These are phyloP conservation scores for Rhazya stricta DNA, from an alignment of 257 asterid genomes.

Conservation along the genomic window DNA sequence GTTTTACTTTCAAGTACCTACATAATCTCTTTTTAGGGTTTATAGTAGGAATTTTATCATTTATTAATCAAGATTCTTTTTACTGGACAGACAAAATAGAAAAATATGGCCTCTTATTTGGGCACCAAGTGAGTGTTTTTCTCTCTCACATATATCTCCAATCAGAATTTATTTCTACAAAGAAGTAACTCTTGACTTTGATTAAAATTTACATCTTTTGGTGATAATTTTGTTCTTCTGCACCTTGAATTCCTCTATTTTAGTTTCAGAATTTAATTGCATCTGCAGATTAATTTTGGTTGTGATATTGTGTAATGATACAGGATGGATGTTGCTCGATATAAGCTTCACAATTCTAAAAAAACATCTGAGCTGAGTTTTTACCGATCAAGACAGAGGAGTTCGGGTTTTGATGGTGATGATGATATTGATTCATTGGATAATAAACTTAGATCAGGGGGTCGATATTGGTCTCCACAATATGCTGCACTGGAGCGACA, in stretches of 20 bases:
- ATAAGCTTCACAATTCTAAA: constrained; percentile 57
- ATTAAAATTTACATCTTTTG: neutral
- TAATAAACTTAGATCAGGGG: constrained; percentile 61
- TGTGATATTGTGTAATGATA: constrained; percentile 23
- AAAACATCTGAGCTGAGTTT: constrained; percentile 34
- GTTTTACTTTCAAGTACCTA: neutral
- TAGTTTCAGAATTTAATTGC: neutral
- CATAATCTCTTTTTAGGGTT: neutral
- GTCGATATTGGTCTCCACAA: constrained; percentile 91
- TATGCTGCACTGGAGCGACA: constrained; percentile 83
- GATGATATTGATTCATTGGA: constrained; percentile 67
- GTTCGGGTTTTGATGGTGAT: constrained; percentile 49
- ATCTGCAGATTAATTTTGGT: neutral
- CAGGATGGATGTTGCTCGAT: constrained; percentile 97
- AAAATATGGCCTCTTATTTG: neutral
- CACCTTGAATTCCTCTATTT: neutral
- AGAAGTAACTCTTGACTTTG: neutral
- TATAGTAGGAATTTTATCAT: neutral
- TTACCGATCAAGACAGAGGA: constrained; percentile 29
- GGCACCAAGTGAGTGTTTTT: neutral
- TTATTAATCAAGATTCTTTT: neutral
- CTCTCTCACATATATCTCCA: neutral
- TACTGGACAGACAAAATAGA: neutral
- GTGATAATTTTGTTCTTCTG: neutral
- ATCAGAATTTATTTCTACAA: neutral